Evolutionary conservation across 345 rosid species (phyloP).

Genomic region (Limnanthes douglasii): DNA sequence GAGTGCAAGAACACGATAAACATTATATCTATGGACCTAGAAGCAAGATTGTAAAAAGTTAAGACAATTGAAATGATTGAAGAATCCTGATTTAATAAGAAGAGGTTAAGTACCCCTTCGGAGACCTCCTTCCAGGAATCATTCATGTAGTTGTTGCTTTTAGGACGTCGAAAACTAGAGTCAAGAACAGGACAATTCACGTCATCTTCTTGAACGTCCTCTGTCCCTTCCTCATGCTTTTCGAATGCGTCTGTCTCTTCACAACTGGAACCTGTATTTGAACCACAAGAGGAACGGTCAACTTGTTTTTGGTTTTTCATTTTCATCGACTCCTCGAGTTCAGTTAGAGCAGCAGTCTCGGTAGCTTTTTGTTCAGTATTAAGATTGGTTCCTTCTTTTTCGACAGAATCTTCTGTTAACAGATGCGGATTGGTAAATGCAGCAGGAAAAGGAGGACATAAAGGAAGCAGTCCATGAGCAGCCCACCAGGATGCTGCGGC

Average conservation of each 20-base stretch:
- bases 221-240: constrained; percentile 31
- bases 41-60: too few relatives aligned
- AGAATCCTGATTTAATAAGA: background rate
- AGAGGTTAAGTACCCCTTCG: constrained; percentile 35
- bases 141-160: constrained; percentile 27
- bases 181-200: constrained; percentile 26
- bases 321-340: constrained; percentile 31
- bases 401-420: constrained; percentile 42
- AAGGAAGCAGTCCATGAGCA: constrained; percentile 81
- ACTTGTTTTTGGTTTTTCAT: constrained; percentile 42
- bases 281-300: constrained; percentile 91
- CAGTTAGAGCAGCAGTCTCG: constrained; percentile 18
- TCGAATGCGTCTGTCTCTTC: constrained; percentile 70
- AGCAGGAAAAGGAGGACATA: constrained; percentile 51
- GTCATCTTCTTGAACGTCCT: constrained; percentile 41
- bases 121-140: constrained; percentile 96
- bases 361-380: constrained; percentile 17
- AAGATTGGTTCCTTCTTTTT: constrained; percentile 31
- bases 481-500: constrained; percentile 99
- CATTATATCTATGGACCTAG: too few relatives aligned
- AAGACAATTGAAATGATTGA: too few relatives aligned
- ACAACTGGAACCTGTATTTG: constrained; percentile 80
- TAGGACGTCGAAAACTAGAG: constrained; percentile 36
- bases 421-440: constrained; percentile 22
- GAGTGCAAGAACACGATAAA: background rate